phyloP scores from a whole-genome alignment of 192 early-diverging fungal genomes.

The Coemansia sp. region DNA sequence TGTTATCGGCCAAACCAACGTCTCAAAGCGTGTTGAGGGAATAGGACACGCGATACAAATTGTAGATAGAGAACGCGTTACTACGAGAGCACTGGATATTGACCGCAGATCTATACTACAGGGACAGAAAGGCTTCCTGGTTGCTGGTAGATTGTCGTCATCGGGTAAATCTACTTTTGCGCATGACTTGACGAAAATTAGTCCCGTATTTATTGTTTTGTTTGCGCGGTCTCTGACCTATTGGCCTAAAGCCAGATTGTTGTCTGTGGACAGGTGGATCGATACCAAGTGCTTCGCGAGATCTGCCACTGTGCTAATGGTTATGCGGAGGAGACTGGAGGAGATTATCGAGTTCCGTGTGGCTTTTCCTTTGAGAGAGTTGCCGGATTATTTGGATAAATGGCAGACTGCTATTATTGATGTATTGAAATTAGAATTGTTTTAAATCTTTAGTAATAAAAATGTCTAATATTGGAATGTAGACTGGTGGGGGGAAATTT shows the following conservation, averaged over 20 bases:
- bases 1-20: conserved; percentile 19
- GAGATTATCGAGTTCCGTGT: conserved; percentile 23
- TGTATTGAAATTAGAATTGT: neutral
- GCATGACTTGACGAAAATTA: conserved; percentile 14
- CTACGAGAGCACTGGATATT: conserved; percentile 14
- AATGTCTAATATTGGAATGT: too few relatives aligned
- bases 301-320: conserved; percentile 17
- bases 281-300: conserved; percentile 20
- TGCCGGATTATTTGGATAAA: conserved; percentile 12
- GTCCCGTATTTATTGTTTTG: conserved; percentile 5
- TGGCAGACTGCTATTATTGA: conserved; percentile 22
- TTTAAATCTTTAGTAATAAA: neutral
- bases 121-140: too few relatives aligned
- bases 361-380: neutral
- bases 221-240: conserved; percentile 25
- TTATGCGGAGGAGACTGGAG: conserved; percentile 12
- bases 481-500: too few relatives aligned
- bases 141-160: conserved; percentile 18
- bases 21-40: conserved; percentile 12
- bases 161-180: conserved; percentile 14
- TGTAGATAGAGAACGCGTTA: conserved; percentile 16
- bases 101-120: neutral
- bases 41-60: conserved; percentile 22
- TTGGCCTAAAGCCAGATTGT: conserved; percentile 26
- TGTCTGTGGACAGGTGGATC: conserved; percentile 33